phyloP scores from a whole-genome alignment of 2,329 filamentous ascomycete genomes.

The Myriosclerotinia duriaeana region DNA sequence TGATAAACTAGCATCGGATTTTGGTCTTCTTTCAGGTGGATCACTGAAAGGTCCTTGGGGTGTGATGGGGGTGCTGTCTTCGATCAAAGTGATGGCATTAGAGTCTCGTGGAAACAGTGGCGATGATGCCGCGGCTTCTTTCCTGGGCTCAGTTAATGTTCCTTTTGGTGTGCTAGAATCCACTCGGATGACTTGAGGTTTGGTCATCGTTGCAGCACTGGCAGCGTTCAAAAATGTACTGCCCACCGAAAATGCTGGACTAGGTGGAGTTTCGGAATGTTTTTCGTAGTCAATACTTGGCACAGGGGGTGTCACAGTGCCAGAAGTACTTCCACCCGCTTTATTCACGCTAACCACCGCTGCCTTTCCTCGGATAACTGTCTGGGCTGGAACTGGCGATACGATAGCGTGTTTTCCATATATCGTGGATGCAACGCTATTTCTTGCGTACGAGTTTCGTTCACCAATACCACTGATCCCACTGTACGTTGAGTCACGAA shows the following conservation, averaged over 20 bases:
- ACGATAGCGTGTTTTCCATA: constrained; percentile 90
- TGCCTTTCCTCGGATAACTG: constrained; percentile 82
- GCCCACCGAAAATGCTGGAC: constrained; percentile 63
- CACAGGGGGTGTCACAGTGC: constrained; percentile 65
- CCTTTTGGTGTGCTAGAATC: constrained; percentile 35
- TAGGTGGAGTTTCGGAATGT: constrained; percentile 54
- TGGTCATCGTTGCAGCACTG: constrained; percentile 55
- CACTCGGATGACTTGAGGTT: constrained; percentile 61
- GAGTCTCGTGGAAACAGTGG: constrained; percentile 43
- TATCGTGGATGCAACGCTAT: constrained; percentile 86
- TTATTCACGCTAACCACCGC: constrained; percentile 86
- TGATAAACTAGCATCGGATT: constrained; percentile 51
- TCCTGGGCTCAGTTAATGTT: neutral
- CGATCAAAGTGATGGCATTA: constrained; percentile 50
- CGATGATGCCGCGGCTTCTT: neutral
- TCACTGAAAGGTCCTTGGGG: constrained; percentile 62
- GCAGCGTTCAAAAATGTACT: constrained; percentile 68
- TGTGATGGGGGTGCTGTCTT: constrained; percentile 51
- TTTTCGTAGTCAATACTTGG: constrained; percentile 67
- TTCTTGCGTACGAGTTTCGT: constrained; percentile 62
- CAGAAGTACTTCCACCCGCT: constrained; percentile 58
- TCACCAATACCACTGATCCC: constrained; percentile 55
- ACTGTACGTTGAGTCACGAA: constrained; percentile 89
- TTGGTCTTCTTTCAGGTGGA: constrained; percentile 44
- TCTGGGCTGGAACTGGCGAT: constrained; percentile 75